These are phyloP conservation scores for Pythium diclinum DNA, from an alignment of 352 stramenopile species.

Conservation along the genomic window DNA sequence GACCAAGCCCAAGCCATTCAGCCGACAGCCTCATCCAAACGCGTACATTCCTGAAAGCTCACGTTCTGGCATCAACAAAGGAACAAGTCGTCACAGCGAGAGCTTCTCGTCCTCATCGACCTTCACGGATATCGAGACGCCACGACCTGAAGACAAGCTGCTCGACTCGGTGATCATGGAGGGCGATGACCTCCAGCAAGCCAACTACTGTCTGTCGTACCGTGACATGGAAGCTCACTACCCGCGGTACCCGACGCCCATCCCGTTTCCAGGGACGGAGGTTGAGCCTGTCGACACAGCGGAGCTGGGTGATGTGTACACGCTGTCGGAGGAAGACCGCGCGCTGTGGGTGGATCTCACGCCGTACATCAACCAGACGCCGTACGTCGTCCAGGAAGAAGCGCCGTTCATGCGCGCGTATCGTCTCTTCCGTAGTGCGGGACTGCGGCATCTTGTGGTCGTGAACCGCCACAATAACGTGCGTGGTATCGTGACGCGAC, in stretches of 20 bases:
- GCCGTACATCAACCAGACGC: slow-evolving; percentile 97
- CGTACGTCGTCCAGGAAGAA: slow-evolving; percentile 95
- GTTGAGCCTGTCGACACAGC: slow-evolving; percentile 30
- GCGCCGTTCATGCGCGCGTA: slow-evolving; percentile 95
- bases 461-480: slow-evolving; percentile 93
- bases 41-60: slow-evolving; percentile 38
- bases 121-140: slow-evolving; percentile 16
- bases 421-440: slow-evolving; percentile 95
- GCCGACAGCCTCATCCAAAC: slow-evolving; percentile 54
- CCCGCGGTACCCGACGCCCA: slow-evolving; percentile 71
- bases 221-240: slow-evolving; percentile 83
- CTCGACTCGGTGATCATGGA: slow-evolving; percentile 19
- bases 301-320: slow-evolving; percentile 37
- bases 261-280: slow-evolving; percentile 33
- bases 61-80: slow-evolving; percentile 27
- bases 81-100: background rate
- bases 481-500: slow-evolving; percentile 83
- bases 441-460: slow-evolving; percentile 93
- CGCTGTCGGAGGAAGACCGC: slow-evolving; percentile 76
- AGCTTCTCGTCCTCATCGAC: slow-evolving; percentile 12
- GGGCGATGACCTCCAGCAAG: background rate
- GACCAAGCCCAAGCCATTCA: slow-evolving; percentile 75
- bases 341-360: slow-evolving; percentile 93
- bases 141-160: slow-evolving; percentile 45
- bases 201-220: slow-evolving; percentile 64